Percentiles rank a stretch among this genome's conserved stretches.
phyloP scores from a whole-genome alignment of 371 early-diverging fungal species.

The Lichtheimia ornata region DNA sequence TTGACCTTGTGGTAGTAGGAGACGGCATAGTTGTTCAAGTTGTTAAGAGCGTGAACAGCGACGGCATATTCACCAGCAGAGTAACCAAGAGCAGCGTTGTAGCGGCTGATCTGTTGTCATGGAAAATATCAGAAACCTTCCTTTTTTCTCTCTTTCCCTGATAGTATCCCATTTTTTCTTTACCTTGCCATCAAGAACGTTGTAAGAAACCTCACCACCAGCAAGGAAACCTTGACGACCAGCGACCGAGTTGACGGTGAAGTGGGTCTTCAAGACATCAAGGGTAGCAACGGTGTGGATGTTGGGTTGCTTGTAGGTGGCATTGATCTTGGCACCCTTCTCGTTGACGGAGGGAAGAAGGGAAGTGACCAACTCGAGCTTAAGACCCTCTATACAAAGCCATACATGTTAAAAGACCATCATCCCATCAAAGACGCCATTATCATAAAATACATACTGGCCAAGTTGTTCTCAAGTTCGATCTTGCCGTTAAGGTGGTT shows the following conservation, averaged over 20 bases:
- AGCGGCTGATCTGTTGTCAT: conserved; percentile 66
- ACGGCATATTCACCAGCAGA: conserved; percentile 85
- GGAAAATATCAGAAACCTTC: conserved; percentile 2
- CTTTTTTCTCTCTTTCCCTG: background rate
- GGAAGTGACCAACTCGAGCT: conserved; percentile 48
- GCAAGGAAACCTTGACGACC: conserved; percentile 84
- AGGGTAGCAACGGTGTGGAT: conserved; percentile 48
- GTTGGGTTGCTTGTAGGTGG: conserved; percentile 51
- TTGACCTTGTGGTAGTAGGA: conserved; percentile 96
- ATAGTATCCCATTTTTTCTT: background rate
- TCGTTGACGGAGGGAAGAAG: conserved; percentile 50
- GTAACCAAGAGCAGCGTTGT: conserved; percentile 87
- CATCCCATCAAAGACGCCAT: background rate
- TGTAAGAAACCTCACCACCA: conserved; percentile 94
- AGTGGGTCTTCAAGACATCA: conserved; percentile 54
- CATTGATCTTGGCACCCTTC: conserved; percentile 49
- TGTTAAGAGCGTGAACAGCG: conserved; percentile 80
- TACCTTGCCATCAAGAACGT: conserved; percentile 81
- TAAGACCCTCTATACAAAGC: conserved; percentile 44
- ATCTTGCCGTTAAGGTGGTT: conserved; percentile 91
- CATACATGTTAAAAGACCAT: conserved; percentile 1
- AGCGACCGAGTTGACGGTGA: conserved; percentile 51
- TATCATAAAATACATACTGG: conserved; percentile 55
- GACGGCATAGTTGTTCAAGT: conserved; percentile 77
- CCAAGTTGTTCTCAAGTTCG: conserved; percentile 92